Base-by-base conservation (phyloP, 257 asterid species). In the Buddleja alternifolia region DNA sequence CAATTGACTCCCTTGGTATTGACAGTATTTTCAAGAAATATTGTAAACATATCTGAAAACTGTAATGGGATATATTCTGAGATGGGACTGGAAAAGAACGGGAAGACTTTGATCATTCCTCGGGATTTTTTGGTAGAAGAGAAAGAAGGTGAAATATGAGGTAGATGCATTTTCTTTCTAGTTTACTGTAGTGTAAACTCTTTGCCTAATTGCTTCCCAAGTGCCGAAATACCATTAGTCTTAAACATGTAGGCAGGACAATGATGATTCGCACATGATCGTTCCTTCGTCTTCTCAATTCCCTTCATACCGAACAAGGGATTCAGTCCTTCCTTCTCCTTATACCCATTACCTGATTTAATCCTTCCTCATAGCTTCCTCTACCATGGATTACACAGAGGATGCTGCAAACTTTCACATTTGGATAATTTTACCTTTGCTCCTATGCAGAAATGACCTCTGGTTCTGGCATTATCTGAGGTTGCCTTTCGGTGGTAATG, bases 161-260 rank as follows among this genome's bases (percentile, higher is more conserved):
- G 39, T 42, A 12, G 63, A 40, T 11, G n/a, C 16, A 39, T 60
- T 19, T 60, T 39, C 69, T 70, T 48, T n/a, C n/a, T n/a, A n/a
- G n/a, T n/a, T n/a, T n/a, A n/a, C n/a, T n/a, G n/a, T n/a, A 12
- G 47, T 39, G 23, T 8, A 39, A 60, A 40, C 66, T 41, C 52
- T n/a, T 39, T 10, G 7, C 12, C 1, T 23, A 60, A 14, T 21
- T 60, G 14, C 15, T 25, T 11, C 23, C n/a, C n/a, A n/a, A n/a
- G n/a, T n/a, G n/a, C n/a, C n/a, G n/a, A n/a, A n/a, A n/a, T n/a
- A n/a, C n/a, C n/a, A n/a, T n/a, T n/a, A n/a, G n/a, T n/a, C n/a
- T n/a, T n/a, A n/a, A n/a, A n/a, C n/a, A n/a, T 60, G 20, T 20
- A 2, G 9, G 25, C 32, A 60, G 15, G 12, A 20, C 39, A 15